Base-by-base conservation (phyloP, 2,329 filamentous ascomycete genomes). In the Colletotrichum sp. region DNA sequence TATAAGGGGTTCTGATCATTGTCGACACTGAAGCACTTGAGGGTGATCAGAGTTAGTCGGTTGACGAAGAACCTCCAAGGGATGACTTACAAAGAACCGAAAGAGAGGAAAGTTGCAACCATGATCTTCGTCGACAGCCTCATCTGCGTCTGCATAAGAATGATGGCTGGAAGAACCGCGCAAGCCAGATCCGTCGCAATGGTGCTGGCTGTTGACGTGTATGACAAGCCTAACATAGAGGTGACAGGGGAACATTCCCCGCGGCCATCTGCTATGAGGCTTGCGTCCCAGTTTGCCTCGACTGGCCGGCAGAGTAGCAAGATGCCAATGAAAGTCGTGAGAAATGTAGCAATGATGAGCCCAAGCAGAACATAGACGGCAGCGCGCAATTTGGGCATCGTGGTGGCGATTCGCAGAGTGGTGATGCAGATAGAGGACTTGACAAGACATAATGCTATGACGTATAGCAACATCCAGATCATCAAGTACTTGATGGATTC, bases 401-500 rank as follows among this genome's bases (percentile, higher is more conserved):
- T 81, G 1, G 68, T 84, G 32, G 80, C 79, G 24, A 72, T 86
- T 3, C 85, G 79, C n/a, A 84, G 81, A 0, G 84, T 83, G 28
- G 81, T 83, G 21, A 82, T 79, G 62, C 85, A 85, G 79, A 80
- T 82, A 16, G 84, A 86, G 24, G 83, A 82, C 60, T 82, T 81
- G 76, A 82, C 76, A 10, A 78, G 63, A n/a, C 78, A 76, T 13
- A 81, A 21, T 2, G 73, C 75, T 16, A 57, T 49, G 18, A 81
- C 78, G 59, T 82, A 81, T 6, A 80, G 75, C 49, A 82, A 59
- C 72, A 81, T 80, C 79, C 80, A 81, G 16, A 81, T 74, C 66
- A 79, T 80, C 26, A 80, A 71, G 34, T 78, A 79, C 71, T 80
- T 81, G 59, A 76, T 75, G 59, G 79, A 72, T 32, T 71, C 71